phyloP scores from a whole-genome alignment of 176 grass and related monocot species.

The Musa troglodytarum region DNA sequence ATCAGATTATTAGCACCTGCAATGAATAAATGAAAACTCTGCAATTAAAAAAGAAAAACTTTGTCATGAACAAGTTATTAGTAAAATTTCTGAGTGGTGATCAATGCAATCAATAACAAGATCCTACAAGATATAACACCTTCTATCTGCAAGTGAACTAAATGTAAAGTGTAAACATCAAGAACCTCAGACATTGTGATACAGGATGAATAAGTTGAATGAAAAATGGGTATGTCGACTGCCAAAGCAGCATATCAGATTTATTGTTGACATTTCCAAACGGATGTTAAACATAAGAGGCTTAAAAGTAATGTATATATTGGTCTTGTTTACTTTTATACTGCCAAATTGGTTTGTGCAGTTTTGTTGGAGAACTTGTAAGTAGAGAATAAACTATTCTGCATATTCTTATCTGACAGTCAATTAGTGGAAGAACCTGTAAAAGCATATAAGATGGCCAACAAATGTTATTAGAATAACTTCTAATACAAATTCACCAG shows the following conservation, averaged over 20 bases:
- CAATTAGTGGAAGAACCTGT: background rate
- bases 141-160: background rate
- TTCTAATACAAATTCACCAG: background rate
- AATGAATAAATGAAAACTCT: background rate
- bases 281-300: too few species aligned
- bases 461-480: background rate
- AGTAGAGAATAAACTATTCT: too few species aligned
- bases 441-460: background rate
- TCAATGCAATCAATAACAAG: background rate
- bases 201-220: too few species aligned
- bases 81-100: background rate
- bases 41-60: background rate
- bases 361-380: too few species aligned
- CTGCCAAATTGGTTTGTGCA: too few species aligned
- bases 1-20: conserved; percentile 92
- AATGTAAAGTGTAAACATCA: background rate
- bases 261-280: too few species aligned
- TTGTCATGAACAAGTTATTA: background rate
- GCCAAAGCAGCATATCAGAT: too few species aligned
- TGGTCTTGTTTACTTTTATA: too few species aligned
- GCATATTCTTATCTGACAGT: too few species aligned
- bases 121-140: background rate
- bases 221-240: too few species aligned
- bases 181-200: background rate
- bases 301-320: too few species aligned